These are phyloP conservation scores for Pseudogymnoascus sp. DNA, from an alignment of 2,329 filamentous ascomycete genomes.

Conservation along the genomic window DNA sequence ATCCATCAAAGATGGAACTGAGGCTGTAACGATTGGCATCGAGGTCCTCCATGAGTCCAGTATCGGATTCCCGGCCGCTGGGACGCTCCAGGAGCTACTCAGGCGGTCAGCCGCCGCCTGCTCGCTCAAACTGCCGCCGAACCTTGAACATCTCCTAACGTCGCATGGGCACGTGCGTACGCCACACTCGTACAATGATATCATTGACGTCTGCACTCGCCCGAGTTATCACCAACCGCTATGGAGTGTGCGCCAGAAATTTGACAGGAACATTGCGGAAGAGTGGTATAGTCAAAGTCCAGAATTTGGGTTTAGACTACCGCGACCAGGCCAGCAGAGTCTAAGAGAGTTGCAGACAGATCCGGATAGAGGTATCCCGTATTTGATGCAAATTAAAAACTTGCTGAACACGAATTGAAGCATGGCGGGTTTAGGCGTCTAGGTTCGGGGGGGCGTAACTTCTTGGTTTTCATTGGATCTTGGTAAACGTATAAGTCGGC, in stretches of 20 bases:
- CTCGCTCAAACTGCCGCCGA: slow-evolving; percentile 20
- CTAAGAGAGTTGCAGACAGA: slow-evolving; percentile 11
- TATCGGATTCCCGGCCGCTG: slow-evolving; percentile 26
- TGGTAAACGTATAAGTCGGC: neutral
- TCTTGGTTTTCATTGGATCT: neutral
- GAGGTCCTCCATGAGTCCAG: slow-evolving; percentile 25
- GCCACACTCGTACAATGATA: slow-evolving; percentile 21
- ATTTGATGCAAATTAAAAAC: slow-evolving; percentile 28
- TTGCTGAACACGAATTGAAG: slow-evolving; percentile 24
- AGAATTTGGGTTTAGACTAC: slow-evolving; percentile 18
- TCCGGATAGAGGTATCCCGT: slow-evolving; percentile 23
- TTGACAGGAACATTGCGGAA: slow-evolving; percentile 24
- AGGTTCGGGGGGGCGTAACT: neutral
- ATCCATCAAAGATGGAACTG: slow-evolving; percentile 20
- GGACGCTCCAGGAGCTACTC: slow-evolving; percentile 27
- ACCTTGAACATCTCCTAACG: slow-evolving; percentile 16
- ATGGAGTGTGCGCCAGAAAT: slow-evolving; percentile 23
- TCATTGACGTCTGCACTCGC: slow-evolving; percentile 28
- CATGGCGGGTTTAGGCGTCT: neutral
- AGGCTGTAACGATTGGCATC: slow-evolving; percentile 25
- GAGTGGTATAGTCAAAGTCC: slow-evolving; percentile 22
- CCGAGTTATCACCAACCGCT: slow-evolving; percentile 26
- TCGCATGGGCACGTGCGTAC: slow-evolving; percentile 3
- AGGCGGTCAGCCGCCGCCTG: slow-evolving; percentile 22
- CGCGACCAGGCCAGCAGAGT: neutral